phyloP scores from a whole-genome alignment of 768 basidiomycete genomes.

The Termitomyces sp. region DNA sequence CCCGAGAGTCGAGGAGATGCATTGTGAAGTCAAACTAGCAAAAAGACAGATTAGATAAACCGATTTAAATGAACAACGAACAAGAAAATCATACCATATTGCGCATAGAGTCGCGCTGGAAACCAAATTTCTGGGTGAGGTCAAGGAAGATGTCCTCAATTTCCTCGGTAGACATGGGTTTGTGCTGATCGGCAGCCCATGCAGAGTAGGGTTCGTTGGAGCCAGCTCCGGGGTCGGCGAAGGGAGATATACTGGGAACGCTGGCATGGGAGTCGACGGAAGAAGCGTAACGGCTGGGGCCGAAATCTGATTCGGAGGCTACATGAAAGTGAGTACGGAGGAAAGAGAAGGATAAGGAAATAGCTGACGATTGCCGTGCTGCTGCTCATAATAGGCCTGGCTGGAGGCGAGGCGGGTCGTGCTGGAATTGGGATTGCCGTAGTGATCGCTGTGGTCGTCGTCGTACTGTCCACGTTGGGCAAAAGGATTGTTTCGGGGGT shows the following conservation, averaged over 20 bases:
- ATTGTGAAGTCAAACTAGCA: constrained; percentile 92
- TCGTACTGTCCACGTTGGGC: constrained; percentile 29
- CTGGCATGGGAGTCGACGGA: constrained; percentile 60
- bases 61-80: not conserved
- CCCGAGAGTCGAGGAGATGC: constrained; percentile 94
- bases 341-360: constrained; percentile 1
- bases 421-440: constrained; percentile 44
- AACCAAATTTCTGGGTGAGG: constrained; percentile 97
- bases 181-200: constrained; percentile 89
- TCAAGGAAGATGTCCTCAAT: constrained; percentile 99
- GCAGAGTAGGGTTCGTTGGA: constrained; percentile 81
- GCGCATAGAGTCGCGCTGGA: constrained; percentile 93
- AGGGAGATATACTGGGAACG: constrained; percentile 52
- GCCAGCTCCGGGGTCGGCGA: constrained; percentile 47
- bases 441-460: constrained; percentile 48
- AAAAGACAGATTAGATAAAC: constrained; percentile 9
- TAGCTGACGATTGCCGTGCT: constrained; percentile 18
- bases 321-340: constrained; percentile 11
- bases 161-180: constrained; percentile 96
- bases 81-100: constrained; percentile 62
- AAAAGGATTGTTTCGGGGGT: constrained; percentile 24
- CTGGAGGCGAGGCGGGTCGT: constrained; percentile 49
- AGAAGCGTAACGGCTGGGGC: constrained; percentile 41
- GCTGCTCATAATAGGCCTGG: constrained; percentile 34
- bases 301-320: constrained; percentile 28